Evolutionary conservation across 2,329 filamentous ascomycete genomes (phyloP).

Genomic region (Aspergillus glaucus): DNA sequence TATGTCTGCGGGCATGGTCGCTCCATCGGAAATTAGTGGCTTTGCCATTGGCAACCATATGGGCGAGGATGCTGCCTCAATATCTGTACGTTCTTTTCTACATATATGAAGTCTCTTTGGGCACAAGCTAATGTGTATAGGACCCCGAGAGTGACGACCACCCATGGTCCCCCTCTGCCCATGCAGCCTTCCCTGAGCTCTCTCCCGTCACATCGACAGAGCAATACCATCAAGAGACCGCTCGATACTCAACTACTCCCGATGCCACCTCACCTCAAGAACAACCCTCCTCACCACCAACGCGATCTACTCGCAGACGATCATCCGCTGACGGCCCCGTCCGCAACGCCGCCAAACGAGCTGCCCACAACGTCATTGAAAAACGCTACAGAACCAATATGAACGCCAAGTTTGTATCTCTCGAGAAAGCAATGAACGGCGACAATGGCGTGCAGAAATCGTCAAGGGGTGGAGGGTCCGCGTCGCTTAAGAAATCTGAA

Average conservation of each 20-base stretch:
- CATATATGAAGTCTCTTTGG: background rate
- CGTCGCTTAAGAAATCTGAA: constrained; percentile 33
- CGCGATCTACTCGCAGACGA: background rate
- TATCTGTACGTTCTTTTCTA: background rate
- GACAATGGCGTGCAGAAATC: constrained; percentile 17
- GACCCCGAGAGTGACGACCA: constrained; percentile 32
- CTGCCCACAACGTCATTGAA: constrained; percentile 37
- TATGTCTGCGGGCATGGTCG: constrained; percentile 25
- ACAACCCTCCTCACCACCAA: constrained; percentile 9
- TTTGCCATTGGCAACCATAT: constrained; percentile 24
- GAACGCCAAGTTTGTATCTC: constrained; percentile 36
- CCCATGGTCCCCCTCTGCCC: constrained; percentile 20
- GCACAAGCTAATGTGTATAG: constrained; percentile 10
- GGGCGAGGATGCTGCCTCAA: constrained; percentile 24
- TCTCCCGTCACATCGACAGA: constrained; percentile 6
- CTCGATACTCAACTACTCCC: constrained; percentile 22
- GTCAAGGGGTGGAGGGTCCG: constrained; percentile 18
- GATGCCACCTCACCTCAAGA: constrained; percentile 8
- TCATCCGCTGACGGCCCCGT: constrained; percentile 5
- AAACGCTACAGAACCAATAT: constrained; percentile 39
- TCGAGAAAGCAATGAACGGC: constrained; percentile 30
- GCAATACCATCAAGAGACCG: constrained; percentile 17
- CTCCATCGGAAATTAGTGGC: constrained; percentile 23
- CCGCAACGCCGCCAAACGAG: constrained; percentile 34
- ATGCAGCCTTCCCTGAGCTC: constrained; percentile 13